These are phyloP conservation scores for Thielaviopsis musarum DNA, from an alignment of 2,329 filamentous ascomycete species.

Conservation along the genomic window DNA sequence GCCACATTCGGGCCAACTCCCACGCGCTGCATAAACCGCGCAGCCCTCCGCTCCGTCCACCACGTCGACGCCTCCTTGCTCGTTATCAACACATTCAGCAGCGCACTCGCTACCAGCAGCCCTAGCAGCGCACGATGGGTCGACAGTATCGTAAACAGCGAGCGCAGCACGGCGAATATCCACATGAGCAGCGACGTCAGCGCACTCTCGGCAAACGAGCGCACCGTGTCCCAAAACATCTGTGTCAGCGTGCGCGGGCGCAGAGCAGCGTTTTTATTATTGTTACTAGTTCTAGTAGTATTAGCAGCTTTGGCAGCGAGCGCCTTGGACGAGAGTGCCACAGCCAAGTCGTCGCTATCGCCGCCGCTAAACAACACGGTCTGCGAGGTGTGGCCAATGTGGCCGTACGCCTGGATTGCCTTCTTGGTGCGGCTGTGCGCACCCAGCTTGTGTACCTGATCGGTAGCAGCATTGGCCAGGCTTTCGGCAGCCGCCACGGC, in stretches of 20 bases:
- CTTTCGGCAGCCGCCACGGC: slow-evolving; percentile 56
- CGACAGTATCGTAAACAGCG: slow-evolving; percentile 48
- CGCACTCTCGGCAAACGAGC: slow-evolving; percentile 60
- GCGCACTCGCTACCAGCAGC: slow-evolving; percentile 52
- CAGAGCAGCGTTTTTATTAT: slow-evolving; percentile 37
- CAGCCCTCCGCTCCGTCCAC: slow-evolving; percentile 73
- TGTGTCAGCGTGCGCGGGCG: slow-evolving; percentile 45
- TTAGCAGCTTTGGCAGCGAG: neutral
- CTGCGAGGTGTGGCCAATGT: slow-evolving; percentile 51
- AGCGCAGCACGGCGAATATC: slow-evolving; percentile 48
- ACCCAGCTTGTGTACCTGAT: slow-evolving; percentile 61
- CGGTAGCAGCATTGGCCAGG: slow-evolving; percentile 56
- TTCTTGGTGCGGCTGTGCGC: slow-evolving; percentile 58
- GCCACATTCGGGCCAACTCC: slow-evolving; percentile 63
- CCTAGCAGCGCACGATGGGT: slow-evolving; percentile 65
- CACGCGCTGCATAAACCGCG: slow-evolving; percentile 63
- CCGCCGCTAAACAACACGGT: slow-evolving; percentile 42
- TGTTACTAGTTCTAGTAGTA: slow-evolving; percentile 19
- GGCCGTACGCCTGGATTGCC: slow-evolving; percentile 64
- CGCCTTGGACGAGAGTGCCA: neutral
- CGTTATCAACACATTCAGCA: slow-evolving; percentile 60
- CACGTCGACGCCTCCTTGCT: slow-evolving; percentile 58
- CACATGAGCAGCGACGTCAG: slow-evolving; percentile 64
- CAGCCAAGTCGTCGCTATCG: slow-evolving; percentile 14
- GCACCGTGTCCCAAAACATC: slow-evolving; percentile 54